These are phyloP conservation scores for Fusarium sp. DNA, from an alignment of 2,329 filamentous ascomycete species.

Conservation along the genomic window DNA sequence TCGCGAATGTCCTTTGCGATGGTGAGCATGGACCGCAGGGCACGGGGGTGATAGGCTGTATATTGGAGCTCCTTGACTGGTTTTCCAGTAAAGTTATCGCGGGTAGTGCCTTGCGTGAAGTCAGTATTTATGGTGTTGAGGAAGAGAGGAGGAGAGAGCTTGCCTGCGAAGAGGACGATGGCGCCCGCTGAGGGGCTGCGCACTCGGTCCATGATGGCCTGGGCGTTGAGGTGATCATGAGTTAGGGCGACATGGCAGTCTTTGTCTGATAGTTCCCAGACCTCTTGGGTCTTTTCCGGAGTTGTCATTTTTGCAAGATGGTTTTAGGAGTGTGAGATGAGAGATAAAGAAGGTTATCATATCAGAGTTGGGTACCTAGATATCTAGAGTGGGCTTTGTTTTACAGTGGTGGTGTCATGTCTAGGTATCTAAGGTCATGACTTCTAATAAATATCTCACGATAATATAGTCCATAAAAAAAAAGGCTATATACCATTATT, in stretches of 20 bases:
- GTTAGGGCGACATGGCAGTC: conserved; percentile 77
- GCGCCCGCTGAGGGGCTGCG: conserved; percentile 79
- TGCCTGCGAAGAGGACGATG: conserved; percentile 80
- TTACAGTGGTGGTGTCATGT: neutral
- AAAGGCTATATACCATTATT: no score
- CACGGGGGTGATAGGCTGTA: conserved; percentile 76
- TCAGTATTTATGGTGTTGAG: conserved; percentile 7
- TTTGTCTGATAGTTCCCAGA: conserved; percentile 58
- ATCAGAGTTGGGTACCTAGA: neutral
- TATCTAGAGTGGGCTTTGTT: conserved; percentile 16
- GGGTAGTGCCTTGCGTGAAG: conserved; percentile 71
- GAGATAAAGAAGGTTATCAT: neutral
- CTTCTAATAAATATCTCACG: no score
- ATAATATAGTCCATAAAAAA: no score
- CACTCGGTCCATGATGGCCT: conserved; percentile 71
- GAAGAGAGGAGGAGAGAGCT: conserved; percentile 28
- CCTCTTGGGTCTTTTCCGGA: conserved; percentile 30
- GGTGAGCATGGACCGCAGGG: conserved; percentile 73
- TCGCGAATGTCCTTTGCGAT: conserved; percentile 69
- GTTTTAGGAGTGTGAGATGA: neutral
- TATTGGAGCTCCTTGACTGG: conserved; percentile 81
- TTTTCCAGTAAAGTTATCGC: conserved; percentile 77
- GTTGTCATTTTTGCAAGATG: conserved; percentile 24
- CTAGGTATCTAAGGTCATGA: no score
- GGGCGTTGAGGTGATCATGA: conserved; percentile 66